Base-by-base conservation (phyloP, 2,329 filamentous ascomycete genomes). In the Colletotrichum noveboracense region DNA sequence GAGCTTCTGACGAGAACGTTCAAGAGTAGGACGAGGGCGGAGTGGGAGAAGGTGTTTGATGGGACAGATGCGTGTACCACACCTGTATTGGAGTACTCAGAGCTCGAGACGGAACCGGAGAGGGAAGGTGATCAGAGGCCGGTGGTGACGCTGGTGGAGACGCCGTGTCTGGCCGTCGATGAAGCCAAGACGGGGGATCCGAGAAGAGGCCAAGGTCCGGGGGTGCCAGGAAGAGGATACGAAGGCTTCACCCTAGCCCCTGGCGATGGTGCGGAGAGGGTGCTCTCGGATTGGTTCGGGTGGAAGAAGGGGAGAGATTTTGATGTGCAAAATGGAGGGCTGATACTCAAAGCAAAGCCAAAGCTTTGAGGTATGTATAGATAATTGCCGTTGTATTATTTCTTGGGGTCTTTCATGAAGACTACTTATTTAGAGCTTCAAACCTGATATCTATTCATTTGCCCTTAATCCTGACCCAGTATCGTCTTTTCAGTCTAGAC, bases 61-160 rank as follows among this genome's bases (percentile, higher is more conserved):
- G 95, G 94, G 13, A 97, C 94, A 0, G 96, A 98, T 85, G 96
- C 96, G 2, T 98, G 96, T 83, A 95, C 94, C 77, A 95, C 95
- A n/a, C 96, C 96, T 0, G 94, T 98, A 2, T 86, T 98, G 56
- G 93, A 92, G 38, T 94, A 95, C 78, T 81, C 79, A 0, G 96
- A 98, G 85, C 87, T 98, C 58, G 91, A 95, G 79, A 79, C 76
- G 4, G 82, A 86, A 43, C 66, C 81, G 10, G 77, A 73, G n/a
- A 85, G 88, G 65, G 91, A 93, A 80, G 91, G 93, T 62, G 94
- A 96, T 78, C 94, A 95, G 85, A 85, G 94, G 76, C 94, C 94
- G 2, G 85, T 89, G 2, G 94, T 96, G 12, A 92, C 92, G 43
- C 84, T 98, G 80, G 89, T 88, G 48, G 88, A 87, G 28, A 96